phyloP scores from a whole-genome alignment of 2,329 filamentous ascomycete genomes.

The Cercospora nicotianae region DNA sequence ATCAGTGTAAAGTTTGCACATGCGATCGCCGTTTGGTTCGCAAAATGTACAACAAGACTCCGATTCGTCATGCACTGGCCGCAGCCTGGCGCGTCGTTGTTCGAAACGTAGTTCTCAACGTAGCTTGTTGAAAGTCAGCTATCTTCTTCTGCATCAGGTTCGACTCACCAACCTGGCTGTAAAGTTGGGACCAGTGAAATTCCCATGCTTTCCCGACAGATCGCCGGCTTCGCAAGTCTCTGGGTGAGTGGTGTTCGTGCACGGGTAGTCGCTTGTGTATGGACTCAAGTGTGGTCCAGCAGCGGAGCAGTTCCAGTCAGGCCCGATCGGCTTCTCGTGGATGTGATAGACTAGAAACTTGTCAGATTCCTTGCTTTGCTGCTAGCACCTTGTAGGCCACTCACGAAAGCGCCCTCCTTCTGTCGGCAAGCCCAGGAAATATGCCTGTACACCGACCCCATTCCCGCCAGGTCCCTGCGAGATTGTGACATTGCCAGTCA shows the following conservation, averaged over 20 bases:
- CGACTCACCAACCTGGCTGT: constrained; percentile 32
- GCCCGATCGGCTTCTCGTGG: constrained; percentile 45
- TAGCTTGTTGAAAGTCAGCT: constrained; percentile 40
- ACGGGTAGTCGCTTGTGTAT: constrained; percentile 43
- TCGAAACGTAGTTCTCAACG: constrained; percentile 52
- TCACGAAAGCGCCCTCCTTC: constrained; percentile 48
- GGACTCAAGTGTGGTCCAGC: constrained; percentile 47
- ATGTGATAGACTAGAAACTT: constrained; percentile 46
- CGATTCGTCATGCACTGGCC: constrained; percentile 40
- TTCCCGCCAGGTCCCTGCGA: constrained; percentile 32
- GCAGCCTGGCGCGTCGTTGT: constrained; percentile 14
- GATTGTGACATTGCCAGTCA: constrained; percentile 23
- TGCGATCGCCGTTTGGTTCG: constrained; percentile 55
- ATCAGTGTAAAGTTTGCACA: constrained; percentile 56
- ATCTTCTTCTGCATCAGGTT: background rate
- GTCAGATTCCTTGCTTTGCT: background rate
- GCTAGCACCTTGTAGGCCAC: constrained; percentile 14
- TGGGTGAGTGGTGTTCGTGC: constrained; percentile 41
- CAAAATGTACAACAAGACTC: constrained; percentile 56
- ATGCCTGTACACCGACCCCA: constrained; percentile 45
- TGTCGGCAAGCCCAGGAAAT: constrained; percentile 44
- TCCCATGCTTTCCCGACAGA: constrained; percentile 49
- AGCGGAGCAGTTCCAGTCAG: constrained; percentile 47
- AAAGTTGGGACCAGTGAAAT: constrained; percentile 37
- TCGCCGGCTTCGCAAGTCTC: constrained; percentile 49